Evolutionary conservation across 2,329 filamentous ascomycete species (phyloP), one percentile per base, ranked within the genome.

Genomic region (Macrophomina pseudophaseolina): DNA sequence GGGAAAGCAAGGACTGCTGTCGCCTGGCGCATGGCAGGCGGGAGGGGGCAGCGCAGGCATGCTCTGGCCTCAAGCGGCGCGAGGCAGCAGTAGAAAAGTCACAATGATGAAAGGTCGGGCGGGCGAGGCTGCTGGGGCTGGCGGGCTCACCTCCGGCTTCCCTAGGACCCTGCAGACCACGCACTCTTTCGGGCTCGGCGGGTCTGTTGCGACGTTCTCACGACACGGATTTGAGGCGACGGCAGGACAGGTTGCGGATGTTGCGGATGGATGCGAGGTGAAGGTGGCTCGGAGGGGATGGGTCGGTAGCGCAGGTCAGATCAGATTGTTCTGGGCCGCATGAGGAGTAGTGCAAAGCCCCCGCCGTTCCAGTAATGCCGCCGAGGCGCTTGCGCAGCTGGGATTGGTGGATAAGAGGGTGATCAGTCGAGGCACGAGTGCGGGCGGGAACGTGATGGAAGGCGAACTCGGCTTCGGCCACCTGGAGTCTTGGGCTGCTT

Each of bases 291-390:
- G 44, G 53, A 59, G 54, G 64, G 64, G 53, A 56, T 59, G 54
- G 64, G 58, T 62, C 56, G 49, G 58, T 49, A 48, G 53, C 63
- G 64, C 53, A 60, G 49, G 64, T 66, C 64, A 66, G 64, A 66
- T 66, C 64, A 60, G 64, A 66, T 52, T 66, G 64, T 46, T 66
- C 64, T 66, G 64, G 54, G 54, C 54, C 64, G 40, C 44, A 66
- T 52, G 64, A 66, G 64, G 64, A 60, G 54, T 65, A 65, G 54
- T 28, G 23, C 64, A 7, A 38, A 38, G 35, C 35, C 35, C 35
- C 35, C 35, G 35, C 35, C 35, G 35, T 38, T 38, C 35, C 35
- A 38, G 35, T 12, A 38, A 38, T 3, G 35, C 35, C 35, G 8
- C 42, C 11, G 38, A 9, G 42, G 42, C 42, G 28, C 23, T 48